phyloP scores from a whole-genome alignment of 441 rosid species.

The Kokia cookei region DNA sequence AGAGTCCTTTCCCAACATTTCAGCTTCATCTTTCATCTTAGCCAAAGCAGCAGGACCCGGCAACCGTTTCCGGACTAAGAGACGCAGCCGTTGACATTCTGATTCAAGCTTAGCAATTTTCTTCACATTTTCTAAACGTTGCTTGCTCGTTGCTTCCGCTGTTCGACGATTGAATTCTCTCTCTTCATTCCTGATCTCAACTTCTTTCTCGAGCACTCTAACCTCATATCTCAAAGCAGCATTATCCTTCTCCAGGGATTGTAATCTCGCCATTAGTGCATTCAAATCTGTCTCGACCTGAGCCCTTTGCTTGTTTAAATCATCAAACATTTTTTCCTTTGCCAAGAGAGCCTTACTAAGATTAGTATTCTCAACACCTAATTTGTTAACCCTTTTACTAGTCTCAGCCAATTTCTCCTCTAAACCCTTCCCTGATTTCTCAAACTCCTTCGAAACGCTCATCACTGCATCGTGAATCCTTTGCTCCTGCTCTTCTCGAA shows the following conservation, averaged over 20 bases:
- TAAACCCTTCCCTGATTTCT: conserved; percentile 30
- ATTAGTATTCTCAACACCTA: conserved; percentile 51
- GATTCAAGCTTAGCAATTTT: conserved; percentile 80
- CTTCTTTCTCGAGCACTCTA: conserved; percentile 74
- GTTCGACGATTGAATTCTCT: conserved; percentile 64
- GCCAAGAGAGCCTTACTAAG: conserved; percentile 47
- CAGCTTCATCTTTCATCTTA: conserved; percentile 74
- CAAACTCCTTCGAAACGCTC: conserved; percentile 56
- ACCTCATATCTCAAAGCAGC: conserved; percentile 74
- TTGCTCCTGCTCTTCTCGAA: conserved; percentile 69
- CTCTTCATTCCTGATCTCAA: conserved; percentile 79
- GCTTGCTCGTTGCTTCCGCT: conserved; percentile 66
- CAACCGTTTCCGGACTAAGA: conserved; percentile 65
- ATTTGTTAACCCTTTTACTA: conserved; percentile 36
- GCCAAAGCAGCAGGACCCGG: conserved; percentile 72
- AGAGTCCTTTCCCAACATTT: conserved; percentile 51
- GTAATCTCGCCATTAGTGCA: conserved; percentile 56
- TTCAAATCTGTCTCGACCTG: conserved; percentile 43
- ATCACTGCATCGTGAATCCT: conserved; percentile 73
- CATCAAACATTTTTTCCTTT: conserved; percentile 53
- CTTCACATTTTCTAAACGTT: conserved; percentile 65
- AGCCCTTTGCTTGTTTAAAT: conserved; percentile 44
- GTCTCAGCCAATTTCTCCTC: conserved; percentile 49
- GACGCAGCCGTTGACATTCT: conserved; percentile 79
- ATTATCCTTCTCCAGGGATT: conserved; percentile 70